These are phyloP conservation scores for Citrus trifoliata DNA, from an alignment of 345 rosid species.

Conservation along the genomic window DNA sequence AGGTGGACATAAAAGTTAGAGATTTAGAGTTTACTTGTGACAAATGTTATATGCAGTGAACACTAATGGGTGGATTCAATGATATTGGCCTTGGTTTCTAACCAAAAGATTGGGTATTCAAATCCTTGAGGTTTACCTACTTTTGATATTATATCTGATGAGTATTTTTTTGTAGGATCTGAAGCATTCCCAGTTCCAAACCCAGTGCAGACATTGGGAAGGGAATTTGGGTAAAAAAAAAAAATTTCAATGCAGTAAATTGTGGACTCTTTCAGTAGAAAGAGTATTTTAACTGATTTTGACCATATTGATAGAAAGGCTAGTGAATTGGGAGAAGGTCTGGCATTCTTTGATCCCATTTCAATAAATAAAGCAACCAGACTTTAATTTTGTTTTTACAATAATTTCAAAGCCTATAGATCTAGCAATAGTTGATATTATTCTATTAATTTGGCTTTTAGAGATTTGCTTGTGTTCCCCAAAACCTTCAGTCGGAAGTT, in stretches of 20 bases:
- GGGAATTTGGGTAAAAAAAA: background rate
- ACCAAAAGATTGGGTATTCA: background rate
- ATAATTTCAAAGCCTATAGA: background rate
- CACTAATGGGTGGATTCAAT: background rate
- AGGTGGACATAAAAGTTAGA: background rate
- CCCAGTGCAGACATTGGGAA: background rate
- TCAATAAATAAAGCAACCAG: background rate
- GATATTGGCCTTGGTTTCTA: background rate
- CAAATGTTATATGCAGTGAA: background rate
- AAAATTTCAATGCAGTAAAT: background rate
- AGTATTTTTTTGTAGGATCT: background rate
- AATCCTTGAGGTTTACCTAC: background rate
- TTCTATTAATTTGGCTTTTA: background rate
- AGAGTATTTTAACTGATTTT: background rate
- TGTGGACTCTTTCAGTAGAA: background rate
- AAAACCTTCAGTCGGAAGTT: background rate
- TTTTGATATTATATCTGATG: background rate
- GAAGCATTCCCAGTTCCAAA: background rate
- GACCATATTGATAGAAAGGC: background rate
- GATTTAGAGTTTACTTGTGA: background rate
- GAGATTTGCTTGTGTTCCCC: background rate
- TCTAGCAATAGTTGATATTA: background rate
- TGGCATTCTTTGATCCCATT: background rate
- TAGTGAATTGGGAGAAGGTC: background rate
- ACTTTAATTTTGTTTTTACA: background rate